Conservation (phyloP, 306 rosid species). For the Castanospermum australe region DNA sequence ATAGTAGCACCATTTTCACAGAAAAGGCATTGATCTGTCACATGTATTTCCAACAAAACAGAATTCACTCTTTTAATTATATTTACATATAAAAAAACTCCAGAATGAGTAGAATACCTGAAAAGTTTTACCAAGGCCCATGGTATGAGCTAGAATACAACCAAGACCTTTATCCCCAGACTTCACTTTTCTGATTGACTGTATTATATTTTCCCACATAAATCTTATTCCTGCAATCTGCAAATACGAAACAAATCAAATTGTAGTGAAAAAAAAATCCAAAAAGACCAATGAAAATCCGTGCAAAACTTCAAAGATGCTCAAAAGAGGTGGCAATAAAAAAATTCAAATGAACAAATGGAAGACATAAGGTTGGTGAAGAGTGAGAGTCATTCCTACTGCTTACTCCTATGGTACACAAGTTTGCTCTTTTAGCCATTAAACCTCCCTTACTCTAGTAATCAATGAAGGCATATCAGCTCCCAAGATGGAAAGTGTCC, state of each 20-base stretch:
- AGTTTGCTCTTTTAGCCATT: neutral
- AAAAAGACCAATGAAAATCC: neutral
- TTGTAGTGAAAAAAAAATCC: neutral
- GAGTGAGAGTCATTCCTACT: neutral
- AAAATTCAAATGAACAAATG: neutral
- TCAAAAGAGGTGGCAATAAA: neutral
- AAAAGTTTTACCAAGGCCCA: constrained; percentile 99
- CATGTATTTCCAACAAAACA: neutral
- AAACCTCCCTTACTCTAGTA: neutral
- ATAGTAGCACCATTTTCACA: constrained; percentile 1
- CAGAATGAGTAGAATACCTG: constrained; percentile 59
- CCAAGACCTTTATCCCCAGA: constrained; percentile 99
- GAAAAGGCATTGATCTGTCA: neutral
- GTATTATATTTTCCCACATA: constrained; percentile 97
- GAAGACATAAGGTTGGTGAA: neutral
- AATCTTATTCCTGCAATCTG: constrained; percentile 90
- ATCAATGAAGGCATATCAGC: neutral
- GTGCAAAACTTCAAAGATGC: neutral
- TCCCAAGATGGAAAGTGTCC: neutral
- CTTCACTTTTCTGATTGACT: constrained; percentile 84
- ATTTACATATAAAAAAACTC: constrained; percentile 10
- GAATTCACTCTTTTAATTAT: neutral
- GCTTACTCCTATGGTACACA: neutral
- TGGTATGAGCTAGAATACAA: constrained; percentile 95
- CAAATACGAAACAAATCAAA: constrained; percentile 26